Conservation (phyloP, 2,329 filamentous ascomycete species). For the Emmonsiellopsis sp. region DNA sequence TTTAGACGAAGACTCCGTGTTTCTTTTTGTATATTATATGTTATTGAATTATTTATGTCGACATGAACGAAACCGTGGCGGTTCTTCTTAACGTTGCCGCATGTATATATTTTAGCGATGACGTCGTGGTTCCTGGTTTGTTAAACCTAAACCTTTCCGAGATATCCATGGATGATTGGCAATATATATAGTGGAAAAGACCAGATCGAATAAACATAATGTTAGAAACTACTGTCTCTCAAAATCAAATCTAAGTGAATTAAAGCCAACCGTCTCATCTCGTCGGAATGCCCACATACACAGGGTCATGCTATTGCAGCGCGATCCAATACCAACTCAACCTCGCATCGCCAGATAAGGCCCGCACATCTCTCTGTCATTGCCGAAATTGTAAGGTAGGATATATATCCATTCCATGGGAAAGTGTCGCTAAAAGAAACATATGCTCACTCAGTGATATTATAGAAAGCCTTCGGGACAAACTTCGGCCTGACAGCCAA, state of each 20-base stretch:
- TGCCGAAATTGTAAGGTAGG: slow-evolving; percentile 43
- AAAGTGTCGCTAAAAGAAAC: background rate
- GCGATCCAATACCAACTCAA: slow-evolving; percentile 38
- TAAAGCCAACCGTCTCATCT: background rate
- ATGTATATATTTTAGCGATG: background rate
- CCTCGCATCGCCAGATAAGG: slow-evolving; percentile 36
- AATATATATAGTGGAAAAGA: background rate
- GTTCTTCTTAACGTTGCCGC: background rate
- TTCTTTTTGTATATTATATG: no score
- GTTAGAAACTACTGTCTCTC: no score
- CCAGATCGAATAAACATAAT: no score
- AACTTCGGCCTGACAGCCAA: slow-evolving; percentile 46
- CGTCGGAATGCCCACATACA: slow-evolving; percentile 19
- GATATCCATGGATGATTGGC: background rate
- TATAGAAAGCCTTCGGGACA: slow-evolving; percentile 41
- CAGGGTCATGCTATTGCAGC: slow-evolving; percentile 41
- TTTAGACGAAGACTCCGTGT: no score
- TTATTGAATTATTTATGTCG: no score
- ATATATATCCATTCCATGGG: background rate
- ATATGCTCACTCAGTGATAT: background rate
- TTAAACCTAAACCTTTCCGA: background rate
- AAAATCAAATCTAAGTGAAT: no score
- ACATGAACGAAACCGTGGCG: no score
- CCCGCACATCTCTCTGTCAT: slow-evolving; percentile 44
- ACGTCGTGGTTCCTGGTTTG: background rate